Base-by-base conservation (phyloP, 768 basidiomycete genomes). In the Inosperma sp. region DNA sequence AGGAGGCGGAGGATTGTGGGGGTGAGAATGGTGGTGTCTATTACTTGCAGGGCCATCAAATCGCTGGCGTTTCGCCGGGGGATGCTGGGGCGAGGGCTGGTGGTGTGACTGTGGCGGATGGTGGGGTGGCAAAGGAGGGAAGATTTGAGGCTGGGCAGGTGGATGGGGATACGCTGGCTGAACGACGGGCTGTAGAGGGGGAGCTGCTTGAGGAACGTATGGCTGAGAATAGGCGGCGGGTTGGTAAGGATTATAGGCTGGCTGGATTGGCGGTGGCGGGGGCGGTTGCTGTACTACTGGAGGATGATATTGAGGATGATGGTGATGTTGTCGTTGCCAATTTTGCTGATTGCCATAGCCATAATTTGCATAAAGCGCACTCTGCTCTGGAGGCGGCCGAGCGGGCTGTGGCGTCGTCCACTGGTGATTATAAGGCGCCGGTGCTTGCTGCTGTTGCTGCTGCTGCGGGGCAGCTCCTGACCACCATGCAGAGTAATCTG, bases 41-140 rank as follows among this genome's bases (percentile, higher is more conserved):
- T 71, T 74, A 36, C 75, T 71, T 54, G 71, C 79, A 2, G 88
- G 87, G 4, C 83, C 84, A 63, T 95, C 93, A 62, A 93, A 93
- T 35, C 92, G 80, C 58, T 85, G 91, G 47, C 93, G 76, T 66
- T 96, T 96, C 2, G 92, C 92, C 3, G 93, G 93, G 7, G 93
- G 93, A 61, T 90, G 86, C 59, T 88, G 87, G 29, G 85, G 84
- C 8, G 85, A 80, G 0, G 80, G 71, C 56, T 89, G 86, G 56
- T 84, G 72, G 45, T 75, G 55, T 65, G 75, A 76, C 54, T 74
- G 77, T 33, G 68, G 71, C 49, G 58, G 61, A 22, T 72, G 75
- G 25, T 69, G 74, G 42, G 70, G 72, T 12, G 76, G 69, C 34
- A 70, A 70, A 41, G 76, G 77, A 26, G 66, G 65, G 51, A 70